Base-by-base conservation (phyloP, 2,329 filamentous ascomycete genomes). In the Colletotrichum agaves region DNA sequence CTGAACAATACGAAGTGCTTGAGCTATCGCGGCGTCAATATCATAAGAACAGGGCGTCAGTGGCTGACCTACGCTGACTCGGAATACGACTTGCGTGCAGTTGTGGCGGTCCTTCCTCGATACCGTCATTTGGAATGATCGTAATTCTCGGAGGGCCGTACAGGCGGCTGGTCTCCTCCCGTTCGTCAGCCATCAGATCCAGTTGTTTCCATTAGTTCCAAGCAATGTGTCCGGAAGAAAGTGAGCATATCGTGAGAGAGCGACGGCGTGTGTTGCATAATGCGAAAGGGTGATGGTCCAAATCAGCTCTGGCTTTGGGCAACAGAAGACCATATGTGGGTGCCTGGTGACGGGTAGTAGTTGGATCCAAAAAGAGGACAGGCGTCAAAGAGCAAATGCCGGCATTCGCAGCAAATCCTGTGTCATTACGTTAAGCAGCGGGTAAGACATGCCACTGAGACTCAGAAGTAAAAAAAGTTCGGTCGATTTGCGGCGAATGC, bases 101-200 rank as follows among this genome's bases (percentile, higher is more conserved):
- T 21, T 44, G 49, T 21, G 69, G 69, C 17, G 61, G 67, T 50
- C 62, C 69, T 53, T 67, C 67, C 33, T 61, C 63, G 15, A 46
- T 17, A 33, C 57, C 67, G 39, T 68, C 58, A 44, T 61, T 56
- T 52, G 69, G 69, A 17, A 71, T 27, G 37, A 71, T 39, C 5
- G 69, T 71, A 35, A 71, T 67, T 57, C 47, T 58, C 12, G 69
- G 67, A 43, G 69, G 69, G 63, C 69, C 69, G 47, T 71, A 61
- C 39, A 71, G 52, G 44, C 69, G 69, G 67, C 50, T 56, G 10
- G 31, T 66, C 50, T 69, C 69, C 55, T 70, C 67, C 43, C 57
- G 67, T 67, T 27, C 55, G 31, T 61, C 63, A 63, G 68, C 67
- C 69, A 71, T 71, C 44, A 50, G 63, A 60, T n/a, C 60, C 10